Percentiles rank a stretch among this genome's conserved stretches.
These are phyloP conservation scores for Fraxinus platypoda DNA, from an alignment of 305 asterid genomes.

Conservation along the genomic window DNA sequence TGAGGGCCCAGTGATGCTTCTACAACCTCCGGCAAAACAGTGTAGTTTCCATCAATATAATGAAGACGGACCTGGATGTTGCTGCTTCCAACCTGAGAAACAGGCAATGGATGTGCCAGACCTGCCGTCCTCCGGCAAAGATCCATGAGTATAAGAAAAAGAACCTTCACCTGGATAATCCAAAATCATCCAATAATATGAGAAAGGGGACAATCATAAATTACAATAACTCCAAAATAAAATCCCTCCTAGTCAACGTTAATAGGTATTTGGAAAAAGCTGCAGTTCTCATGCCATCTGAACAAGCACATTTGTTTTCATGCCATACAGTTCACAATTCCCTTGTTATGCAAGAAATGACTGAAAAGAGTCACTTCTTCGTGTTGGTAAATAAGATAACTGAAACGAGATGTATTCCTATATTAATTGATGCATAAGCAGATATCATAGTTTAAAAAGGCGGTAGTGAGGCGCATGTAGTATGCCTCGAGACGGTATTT, in stretches of 20 bases:
- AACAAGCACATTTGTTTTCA: not conserved
- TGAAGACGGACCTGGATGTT: conserved; percentile 94
- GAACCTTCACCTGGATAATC: conserved; percentile 84
- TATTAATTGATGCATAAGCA: not conserved
- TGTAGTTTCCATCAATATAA: conserved; percentile 90
- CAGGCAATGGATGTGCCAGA: conserved; percentile 78
- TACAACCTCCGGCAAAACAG: conserved; percentile 93
- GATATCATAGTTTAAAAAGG: too few species aligned
- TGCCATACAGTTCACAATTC: not conserved
- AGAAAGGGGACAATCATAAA: not conserved
- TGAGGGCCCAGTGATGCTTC: conserved; percentile 99
- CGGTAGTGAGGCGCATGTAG: too few species aligned
- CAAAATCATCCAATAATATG: conserved; percentile 14
- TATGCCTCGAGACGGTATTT: too few species aligned
- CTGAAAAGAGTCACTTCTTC: not conserved
- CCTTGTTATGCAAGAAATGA: not conserved
- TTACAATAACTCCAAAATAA: conserved; percentile 20
- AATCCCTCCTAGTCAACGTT: not conserved
- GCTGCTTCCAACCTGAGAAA: conserved; percentile 94
- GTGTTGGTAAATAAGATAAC: not conserved
- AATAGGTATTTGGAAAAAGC: not conserved
- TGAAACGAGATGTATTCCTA: not conserved
- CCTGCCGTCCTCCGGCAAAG: conserved; percentile 92
- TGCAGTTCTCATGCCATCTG: not conserved
- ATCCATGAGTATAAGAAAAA: conserved; percentile 93